Conservation (phyloP, 805 yeast genomes). For the Lipomyces chichibuensis region DNA sequence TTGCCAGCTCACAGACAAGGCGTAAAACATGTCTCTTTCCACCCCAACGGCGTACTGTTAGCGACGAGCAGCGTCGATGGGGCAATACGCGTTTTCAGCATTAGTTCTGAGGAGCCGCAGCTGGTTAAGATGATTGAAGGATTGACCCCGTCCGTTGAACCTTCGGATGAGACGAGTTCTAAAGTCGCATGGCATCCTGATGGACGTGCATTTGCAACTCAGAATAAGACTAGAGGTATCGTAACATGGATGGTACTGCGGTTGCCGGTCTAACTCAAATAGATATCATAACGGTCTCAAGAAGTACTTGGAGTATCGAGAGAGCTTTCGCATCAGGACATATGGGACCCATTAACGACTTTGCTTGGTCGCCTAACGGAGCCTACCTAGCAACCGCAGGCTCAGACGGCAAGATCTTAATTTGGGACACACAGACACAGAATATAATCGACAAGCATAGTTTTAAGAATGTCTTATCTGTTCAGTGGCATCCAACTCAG, state of each 20-base stretch:
- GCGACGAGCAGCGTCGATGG: conserved; percentile 45
- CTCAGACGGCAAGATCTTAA: conserved; percentile 52
- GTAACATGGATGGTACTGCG: not conserved
- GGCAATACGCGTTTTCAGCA: conserved; percentile 40
- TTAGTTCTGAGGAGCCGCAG: conserved; percentile 38
- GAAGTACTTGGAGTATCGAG: conserved; percentile 39
- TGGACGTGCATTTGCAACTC: conserved; percentile 71
- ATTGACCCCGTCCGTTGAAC: conserved; percentile 41
- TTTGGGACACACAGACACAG: conserved; percentile 58
- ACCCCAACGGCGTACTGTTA: conserved; percentile 41
- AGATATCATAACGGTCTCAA: conserved; percentile 40
- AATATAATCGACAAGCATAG: conserved; percentile 41
- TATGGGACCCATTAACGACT: conserved; percentile 50
- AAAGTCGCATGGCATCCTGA: conserved; percentile 70
- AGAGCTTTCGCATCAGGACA: conserved; percentile 38
- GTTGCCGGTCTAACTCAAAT: not conserved
- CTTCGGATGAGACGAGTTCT: conserved; percentile 53
- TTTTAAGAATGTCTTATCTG: conserved; percentile 46
- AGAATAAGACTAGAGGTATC: conserved; percentile 55
- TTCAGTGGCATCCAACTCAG: conserved; percentile 48
- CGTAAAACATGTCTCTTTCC: conserved; percentile 53
- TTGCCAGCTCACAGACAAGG: conserved; percentile 52
- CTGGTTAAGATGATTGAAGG: conserved; percentile 38
- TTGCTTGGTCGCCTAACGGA: conserved; percentile 66
- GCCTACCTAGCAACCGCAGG: conserved; percentile 62